These are phyloP conservation scores for Skeletonema menzelii DNA, from an alignment of 108 stramenopile genomes.

Conservation along the genomic window DNA sequence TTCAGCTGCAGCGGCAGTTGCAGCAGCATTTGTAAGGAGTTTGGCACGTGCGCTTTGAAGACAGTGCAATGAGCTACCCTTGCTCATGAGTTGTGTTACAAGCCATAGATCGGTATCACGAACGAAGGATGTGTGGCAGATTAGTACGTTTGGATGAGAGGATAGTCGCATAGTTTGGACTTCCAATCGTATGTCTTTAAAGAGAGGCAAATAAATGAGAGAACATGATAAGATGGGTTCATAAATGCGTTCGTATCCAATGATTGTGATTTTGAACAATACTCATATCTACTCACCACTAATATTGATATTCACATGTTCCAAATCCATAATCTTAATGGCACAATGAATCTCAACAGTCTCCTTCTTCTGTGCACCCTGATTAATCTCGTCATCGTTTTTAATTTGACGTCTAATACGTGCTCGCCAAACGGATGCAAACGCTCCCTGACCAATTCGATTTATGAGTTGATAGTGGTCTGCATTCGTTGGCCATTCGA, in stretches of 20 bases:
- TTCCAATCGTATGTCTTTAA: conserved; percentile 85
- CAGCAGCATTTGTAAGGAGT: conserved; percentile 30
- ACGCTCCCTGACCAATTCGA: conserved; percentile 94
- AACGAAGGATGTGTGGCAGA: conserved; percentile 92
- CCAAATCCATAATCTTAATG: conserved; percentile 94
- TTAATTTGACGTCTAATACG: conserved; percentile 7
- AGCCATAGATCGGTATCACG: conserved; percentile 89
- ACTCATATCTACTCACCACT: conserved; percentile 26
- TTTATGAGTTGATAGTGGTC: conserved; percentile 57
- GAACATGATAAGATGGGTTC: background rate
- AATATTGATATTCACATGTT: conserved; percentile 80
- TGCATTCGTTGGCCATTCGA: conserved; percentile 73
- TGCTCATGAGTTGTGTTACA: conserved; percentile 93
- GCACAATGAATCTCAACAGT: conserved; percentile 49
- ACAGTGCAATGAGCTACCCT: conserved; percentile 85
- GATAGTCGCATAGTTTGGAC: conserved; percentile 93
- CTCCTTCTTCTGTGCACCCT: conserved; percentile 11
- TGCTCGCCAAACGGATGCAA: conserved; percentile 92
- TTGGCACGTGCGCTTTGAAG: conserved; percentile 65
- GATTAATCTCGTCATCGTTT: conserved; percentile 25
- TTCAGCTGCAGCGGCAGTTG: background rate
- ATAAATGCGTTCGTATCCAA: conserved; percentile 16
- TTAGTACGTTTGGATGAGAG: conserved; percentile 87
- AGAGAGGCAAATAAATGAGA: background rate
- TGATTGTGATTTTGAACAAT: background rate